Base-by-base conservation (phyloP, 2,329 filamentous ascomycete species). In the Alternaria gansuensis region DNA sequence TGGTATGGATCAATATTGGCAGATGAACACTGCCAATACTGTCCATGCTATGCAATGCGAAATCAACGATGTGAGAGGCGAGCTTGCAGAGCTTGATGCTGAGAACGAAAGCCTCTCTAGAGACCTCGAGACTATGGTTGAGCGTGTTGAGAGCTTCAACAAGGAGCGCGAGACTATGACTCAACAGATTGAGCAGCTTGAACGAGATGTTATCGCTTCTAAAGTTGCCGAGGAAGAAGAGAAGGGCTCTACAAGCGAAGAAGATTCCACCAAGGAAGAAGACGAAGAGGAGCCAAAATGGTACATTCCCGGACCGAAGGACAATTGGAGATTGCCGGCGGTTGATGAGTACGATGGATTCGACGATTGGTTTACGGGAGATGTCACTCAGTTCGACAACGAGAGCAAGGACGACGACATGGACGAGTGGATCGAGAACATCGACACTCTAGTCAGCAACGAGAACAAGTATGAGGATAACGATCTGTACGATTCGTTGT, bases 41-140 rank as follows among this genome's bases (percentile, higher is more conserved):
- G 43, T 55, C 17, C 53, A 41, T 26, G 43, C 51, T n/a, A 29
- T 54, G 41, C 31, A 37, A 39, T 26, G 23, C n/a, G 28, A 39
- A 7, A 39, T 48, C 29, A 8, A 37, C 10, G 41, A 26, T 14
- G 13, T 48, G 8, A 24, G 39, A 13, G 36, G 24, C 6, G 21
- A 49, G 13, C 36, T 40, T n/a, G 24, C 34, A 23, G 34, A 49
- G 44, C 14, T 48, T 17, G 17, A 11, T 24, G 1, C 2, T n/a
- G 52, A 48, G 11, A 55, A 55, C 7, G 17, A 26, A 5, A 4
- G 13, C 14, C 52, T 55, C 23, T 17, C 33, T 2, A 6, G 5
- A 33, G 44, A 28, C 17, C 52, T 55, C 21, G 9, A 36, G 44
- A 21, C 33, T 0, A 34, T 48, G 31, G 44, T 36, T 14, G 31